These are phyloP conservation scores for Cenchrus americanus DNA, from an alignment of 176 grass and related monocot genomes.

Conservation along the genomic window DNA sequence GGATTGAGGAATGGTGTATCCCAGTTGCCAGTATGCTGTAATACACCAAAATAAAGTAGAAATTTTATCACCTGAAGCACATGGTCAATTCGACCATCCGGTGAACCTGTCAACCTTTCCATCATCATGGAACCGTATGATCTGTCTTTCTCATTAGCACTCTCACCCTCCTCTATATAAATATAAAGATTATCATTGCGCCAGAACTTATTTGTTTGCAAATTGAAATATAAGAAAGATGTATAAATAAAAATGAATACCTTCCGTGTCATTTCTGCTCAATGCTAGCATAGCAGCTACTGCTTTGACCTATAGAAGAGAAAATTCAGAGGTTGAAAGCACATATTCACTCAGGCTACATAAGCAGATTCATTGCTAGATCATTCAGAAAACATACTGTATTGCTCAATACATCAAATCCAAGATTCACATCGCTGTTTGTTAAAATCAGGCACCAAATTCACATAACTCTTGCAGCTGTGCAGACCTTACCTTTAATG, in stretches of 20 bases:
- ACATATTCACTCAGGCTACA: not conserved
- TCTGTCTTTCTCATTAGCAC: constrained; percentile 56
- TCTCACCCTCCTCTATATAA: constrained; percentile 51
- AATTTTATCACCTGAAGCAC: constrained; percentile 76
- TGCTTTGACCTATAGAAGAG: constrained; percentile 76
- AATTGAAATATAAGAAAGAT: constrained; percentile 28
- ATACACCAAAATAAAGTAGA: constrained; percentile 26
- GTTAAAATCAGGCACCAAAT: constrained; percentile 9
- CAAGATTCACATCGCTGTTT: constrained; percentile 24
- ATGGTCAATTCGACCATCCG: constrained; percentile 86
- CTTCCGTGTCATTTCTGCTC: constrained; percentile 69
- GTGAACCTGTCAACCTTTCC: constrained; percentile 80
- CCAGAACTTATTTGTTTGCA: not conserved
- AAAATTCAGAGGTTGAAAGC: not conserved
- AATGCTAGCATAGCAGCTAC: constrained; percentile 70
- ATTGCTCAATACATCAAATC: constrained; percentile 21
- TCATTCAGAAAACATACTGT: constrained; percentile 13
- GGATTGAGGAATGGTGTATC: not conserved
- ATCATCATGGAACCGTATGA: constrained; percentile 96
- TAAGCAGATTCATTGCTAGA: constrained; percentile 4
- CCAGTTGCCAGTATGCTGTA: not conserved
- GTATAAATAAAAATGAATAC: constrained; percentile 46
- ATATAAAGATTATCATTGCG: constrained; percentile 25
- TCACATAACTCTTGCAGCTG: not conserved
- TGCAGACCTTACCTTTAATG: constrained; percentile 63